A percentile compares a stretch with the other conserved stretches of the same genome.
phyloP scores from a whole-genome alignment of 352 stramenopile species.

The Phytopythium helicoides region DNA sequence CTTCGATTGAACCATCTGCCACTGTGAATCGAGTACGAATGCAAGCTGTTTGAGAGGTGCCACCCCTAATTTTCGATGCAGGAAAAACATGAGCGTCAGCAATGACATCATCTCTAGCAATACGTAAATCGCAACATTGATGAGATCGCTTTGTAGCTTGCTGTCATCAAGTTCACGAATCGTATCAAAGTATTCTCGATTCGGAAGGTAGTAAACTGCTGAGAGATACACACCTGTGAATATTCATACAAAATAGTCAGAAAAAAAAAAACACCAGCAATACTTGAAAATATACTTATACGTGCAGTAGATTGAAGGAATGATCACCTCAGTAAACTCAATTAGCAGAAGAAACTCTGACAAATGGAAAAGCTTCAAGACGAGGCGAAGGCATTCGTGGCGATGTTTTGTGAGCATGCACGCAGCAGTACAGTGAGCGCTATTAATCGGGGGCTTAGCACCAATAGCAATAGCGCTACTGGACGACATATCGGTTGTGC shows the following conservation, averaged over 20 bases:
- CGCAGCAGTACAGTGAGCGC: neutral
- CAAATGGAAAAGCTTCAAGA: constrained; percentile 17
- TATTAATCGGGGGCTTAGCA: neutral
- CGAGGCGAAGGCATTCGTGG: constrained; percentile 10
- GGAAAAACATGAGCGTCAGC: constrained; percentile 14
- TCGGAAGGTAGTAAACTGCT: constrained; percentile 15
- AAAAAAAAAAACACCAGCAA: too few species aligned
- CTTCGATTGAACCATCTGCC: constrained; percentile 31
- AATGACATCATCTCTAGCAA: constrained; percentile 32
- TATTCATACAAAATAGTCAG: too few species aligned
- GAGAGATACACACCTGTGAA: neutral
- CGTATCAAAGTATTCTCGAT: constrained; percentile 17
- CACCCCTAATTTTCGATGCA: constrained; percentile 22
- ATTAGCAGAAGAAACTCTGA: constrained; percentile 20
- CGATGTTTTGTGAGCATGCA: constrained; percentile 6
- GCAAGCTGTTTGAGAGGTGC: constrained; percentile 23
- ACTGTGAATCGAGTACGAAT: constrained; percentile 37
- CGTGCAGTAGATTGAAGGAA: constrained; percentile 18
- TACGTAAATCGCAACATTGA: constrained; percentile 20
- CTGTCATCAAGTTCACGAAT: constrained; percentile 11
- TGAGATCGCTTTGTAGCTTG: constrained; percentile 8
- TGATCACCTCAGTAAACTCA: constrained; percentile 20
- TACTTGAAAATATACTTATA: too few species aligned
- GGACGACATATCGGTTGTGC: neutral
- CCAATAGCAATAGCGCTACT: too few species aligned